Evolutionary conservation across 768 basidiomycete species (phyloP).

Genomic region (Russula emetica): DNA sequence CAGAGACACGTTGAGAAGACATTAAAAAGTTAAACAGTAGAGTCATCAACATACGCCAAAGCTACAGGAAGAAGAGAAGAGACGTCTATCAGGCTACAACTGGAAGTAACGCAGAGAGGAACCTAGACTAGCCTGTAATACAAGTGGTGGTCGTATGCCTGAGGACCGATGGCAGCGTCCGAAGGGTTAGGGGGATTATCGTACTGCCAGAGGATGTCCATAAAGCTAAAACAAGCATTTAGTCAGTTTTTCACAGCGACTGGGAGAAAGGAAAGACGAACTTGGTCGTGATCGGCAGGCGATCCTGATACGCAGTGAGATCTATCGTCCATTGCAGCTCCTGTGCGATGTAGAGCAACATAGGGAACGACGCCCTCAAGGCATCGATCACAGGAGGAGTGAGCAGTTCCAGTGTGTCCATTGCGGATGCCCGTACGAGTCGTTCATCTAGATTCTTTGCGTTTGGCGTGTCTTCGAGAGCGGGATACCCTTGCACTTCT

Average conservation of each 20-base stretch:
- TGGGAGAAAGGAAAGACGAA: background rate
- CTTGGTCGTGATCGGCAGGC: conserved; percentile 20
- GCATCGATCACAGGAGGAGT: conserved; percentile 6
- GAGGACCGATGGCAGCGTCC: conserved; percentile 62
- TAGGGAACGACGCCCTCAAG: conserved; percentile 10
- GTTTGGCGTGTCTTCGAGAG: background rate
- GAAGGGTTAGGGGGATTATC: conserved; percentile 68
- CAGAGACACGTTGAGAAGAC: conserved; percentile 11
- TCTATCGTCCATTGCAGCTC: conserved; percentile 4
- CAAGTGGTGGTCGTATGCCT: conserved; percentile 73
- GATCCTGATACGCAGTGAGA: background rate
- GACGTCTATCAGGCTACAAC: background rate
- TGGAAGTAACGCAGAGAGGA: background rate
- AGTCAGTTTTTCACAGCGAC: background rate
- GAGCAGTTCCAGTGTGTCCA: conserved; percentile 16
- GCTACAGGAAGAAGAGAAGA: conserved; percentile 32
- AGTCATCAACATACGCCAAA: conserved; percentile 48
- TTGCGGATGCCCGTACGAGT: background rate
- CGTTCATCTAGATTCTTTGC: background rate
- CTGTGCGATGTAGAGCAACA: conserved; percentile 1
- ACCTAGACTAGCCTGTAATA: conserved; percentile 58
- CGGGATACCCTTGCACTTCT: background rate
- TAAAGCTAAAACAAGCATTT: conserved; percentile 50
- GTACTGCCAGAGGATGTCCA: conserved; percentile 77
- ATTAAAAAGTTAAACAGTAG: background rate